These are phyloP conservation scores for Globisporangium cylindrosporum DNA, from an alignment of 352 stramenopile species.

Conservation along the genomic window DNA sequence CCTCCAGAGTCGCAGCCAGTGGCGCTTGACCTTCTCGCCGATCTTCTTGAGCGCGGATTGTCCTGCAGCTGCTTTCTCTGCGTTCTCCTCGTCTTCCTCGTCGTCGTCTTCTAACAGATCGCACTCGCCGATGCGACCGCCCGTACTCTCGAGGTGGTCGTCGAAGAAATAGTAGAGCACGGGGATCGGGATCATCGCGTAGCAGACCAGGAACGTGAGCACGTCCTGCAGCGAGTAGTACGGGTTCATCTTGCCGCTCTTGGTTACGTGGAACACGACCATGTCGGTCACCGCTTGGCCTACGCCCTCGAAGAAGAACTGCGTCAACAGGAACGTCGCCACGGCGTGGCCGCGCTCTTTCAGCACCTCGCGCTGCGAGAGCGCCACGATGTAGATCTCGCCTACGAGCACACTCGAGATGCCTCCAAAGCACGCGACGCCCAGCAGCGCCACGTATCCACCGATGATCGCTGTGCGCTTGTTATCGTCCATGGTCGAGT, in stretches of 20 bases:
- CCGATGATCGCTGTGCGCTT: conserved; percentile 25
- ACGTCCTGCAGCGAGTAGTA: conserved; percentile 29
- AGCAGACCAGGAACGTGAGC: conserved; percentile 36
- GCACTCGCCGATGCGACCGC: conserved; percentile 24
- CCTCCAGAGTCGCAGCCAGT: conserved; percentile 34
- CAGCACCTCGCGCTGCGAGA: conserved; percentile 32
- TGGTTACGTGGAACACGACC: conserved; percentile 28
- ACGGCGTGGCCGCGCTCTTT: conserved; percentile 30
- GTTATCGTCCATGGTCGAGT: conserved; percentile 18
- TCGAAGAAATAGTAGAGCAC: conserved; percentile 35
- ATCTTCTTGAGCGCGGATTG: conserved; percentile 20
- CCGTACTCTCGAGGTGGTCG: conserved; percentile 30
- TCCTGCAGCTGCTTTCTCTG: conserved; percentile 14
- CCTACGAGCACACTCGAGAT: conserved; percentile 39
- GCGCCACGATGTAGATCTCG: conserved; percentile 42
- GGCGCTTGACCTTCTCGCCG: conserved; percentile 22
- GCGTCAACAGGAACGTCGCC: conserved; percentile 29
- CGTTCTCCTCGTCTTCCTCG: conserved; percentile 18
- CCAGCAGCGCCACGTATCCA: conserved; percentile 34
- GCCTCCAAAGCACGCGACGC: conserved; percentile 39
- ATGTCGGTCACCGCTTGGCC: conserved; percentile 31
- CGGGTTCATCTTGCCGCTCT: conserved; percentile 13
- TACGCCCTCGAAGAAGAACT: conserved; percentile 34
- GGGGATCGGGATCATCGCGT: conserved; percentile 36
- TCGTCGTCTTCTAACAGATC: conserved; percentile 24